Percentiles rank a stretch among this genome's conserved stretches.
Evolutionary conservation across 768 basidiomycete species (phyloP).

Genomic region (Termitomyces sp.): DNA sequence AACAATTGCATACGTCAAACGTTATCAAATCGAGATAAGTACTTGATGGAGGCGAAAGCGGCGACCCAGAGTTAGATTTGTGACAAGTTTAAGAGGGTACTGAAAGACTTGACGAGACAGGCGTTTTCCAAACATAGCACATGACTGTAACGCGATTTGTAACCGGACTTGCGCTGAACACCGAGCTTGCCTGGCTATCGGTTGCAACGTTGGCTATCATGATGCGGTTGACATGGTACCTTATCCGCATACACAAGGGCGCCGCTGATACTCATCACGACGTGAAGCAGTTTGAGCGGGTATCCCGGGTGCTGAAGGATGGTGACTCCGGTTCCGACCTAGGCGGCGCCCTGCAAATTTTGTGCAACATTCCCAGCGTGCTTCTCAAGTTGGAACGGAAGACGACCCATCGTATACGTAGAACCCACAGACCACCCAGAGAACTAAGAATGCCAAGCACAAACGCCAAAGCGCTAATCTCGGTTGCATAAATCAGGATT

Average conservation of each 20-base stretch:
- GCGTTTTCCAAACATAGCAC: no score
- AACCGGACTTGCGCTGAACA: background rate
- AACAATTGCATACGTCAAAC: no score
- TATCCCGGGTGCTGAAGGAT: background rate
- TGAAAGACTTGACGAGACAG: no score
- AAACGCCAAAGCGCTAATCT: background rate
- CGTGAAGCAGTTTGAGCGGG: background rate
- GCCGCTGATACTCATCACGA: background rate
- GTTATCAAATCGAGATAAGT: no score
- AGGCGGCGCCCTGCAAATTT: background rate
- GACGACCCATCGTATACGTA: no score
- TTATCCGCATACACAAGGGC: background rate
- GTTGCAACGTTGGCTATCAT: no score
- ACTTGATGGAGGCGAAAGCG: no score
- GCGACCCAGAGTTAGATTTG: no score
- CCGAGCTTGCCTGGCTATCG: background rate
- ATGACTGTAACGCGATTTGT: no score
- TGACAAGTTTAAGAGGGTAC: no score
- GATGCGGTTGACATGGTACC: no score
- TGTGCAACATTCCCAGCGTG: background rate
- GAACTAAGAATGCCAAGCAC: background rate
- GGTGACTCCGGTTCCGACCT: background rate
- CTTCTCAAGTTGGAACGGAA: background rate
- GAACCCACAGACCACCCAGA: background rate
- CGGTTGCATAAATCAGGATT: background rate